A percentile compares a stretch with the other conserved stretches of the same genome.
phyloP scores from a whole-genome alignment of 108 stramenopile species.

The Stephanodiscus minutulus region DNA sequence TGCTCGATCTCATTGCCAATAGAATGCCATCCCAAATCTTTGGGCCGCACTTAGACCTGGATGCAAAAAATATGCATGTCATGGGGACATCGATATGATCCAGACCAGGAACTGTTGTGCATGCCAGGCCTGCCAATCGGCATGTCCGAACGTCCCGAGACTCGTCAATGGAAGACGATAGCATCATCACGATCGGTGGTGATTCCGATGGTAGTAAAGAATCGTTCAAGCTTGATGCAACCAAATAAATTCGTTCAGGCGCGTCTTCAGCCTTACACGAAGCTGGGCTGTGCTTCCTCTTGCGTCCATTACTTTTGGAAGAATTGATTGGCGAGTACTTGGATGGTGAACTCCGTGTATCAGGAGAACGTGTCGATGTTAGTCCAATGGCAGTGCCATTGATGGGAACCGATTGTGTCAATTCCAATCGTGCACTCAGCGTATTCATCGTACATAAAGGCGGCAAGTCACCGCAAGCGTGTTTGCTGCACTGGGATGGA shows the following conservation, averaged over 20 bases:
- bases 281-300: slow-evolving; percentile 32
- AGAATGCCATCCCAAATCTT: slow-evolving; percentile 20
- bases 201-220: slow-evolving; percentile 26
- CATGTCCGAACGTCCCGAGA: not conserved
- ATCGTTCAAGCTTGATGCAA: slow-evolving; percentile 38
- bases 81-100: slow-evolving; percentile 25
- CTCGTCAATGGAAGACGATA: slow-evolving; percentile 9
- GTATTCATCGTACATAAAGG: slow-evolving; percentile 31
- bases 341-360: not conserved
- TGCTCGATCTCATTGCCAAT: slow-evolving; percentile 8
- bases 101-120: slow-evolving; percentile 28
- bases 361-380: not conserved
- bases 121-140: slow-evolving; percentile 8
- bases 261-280: not conserved
- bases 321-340: slow-evolving; percentile 6
- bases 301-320: slow-evolving; percentile 22
- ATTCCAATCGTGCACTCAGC: slow-evolving; percentile 33
- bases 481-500: not conserved
- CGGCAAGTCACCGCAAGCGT: not conserved
- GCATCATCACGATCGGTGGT: slow-evolving; percentile 30
- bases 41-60: slow-evolving; percentile 19
- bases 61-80: slow-evolving; percentile 36
- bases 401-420: not conserved
- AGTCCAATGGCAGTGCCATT: not conserved
- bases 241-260: slow-evolving; percentile 18